Conservation (phyloP, 1,284 basidiomycete species). For the Ceratobasidium theobromae region DNA sequence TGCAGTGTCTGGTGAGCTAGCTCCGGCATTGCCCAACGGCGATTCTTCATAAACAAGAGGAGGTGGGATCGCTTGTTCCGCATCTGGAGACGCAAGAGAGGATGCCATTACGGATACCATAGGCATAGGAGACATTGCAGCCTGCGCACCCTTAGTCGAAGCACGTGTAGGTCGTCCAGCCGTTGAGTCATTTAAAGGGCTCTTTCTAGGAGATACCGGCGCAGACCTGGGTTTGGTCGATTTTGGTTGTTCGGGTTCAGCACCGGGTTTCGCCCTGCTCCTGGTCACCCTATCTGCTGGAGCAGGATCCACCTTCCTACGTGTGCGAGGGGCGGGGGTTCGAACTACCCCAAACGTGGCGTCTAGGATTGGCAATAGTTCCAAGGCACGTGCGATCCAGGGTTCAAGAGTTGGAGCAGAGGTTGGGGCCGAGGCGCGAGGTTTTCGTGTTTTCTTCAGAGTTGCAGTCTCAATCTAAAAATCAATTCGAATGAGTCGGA, state of each 20-base stretch:
- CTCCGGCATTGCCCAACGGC: not conserved
- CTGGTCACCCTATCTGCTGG: constrained; percentile 60
- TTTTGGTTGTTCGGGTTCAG: not conserved
- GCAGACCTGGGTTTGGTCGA: constrained; percentile 1
- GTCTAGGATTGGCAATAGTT: constrained; percentile 51
- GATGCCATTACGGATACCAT: not conserved
- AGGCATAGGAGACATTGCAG: too few species aligned
- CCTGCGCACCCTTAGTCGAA: not conserved
- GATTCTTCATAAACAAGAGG: too few species aligned
- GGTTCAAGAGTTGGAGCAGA: constrained; percentile 47
- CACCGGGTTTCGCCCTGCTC: constrained; percentile 43
- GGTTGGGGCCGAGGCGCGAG: constrained; percentile 48
- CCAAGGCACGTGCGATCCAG: constrained; percentile 59
- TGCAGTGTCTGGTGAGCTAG: not conserved
- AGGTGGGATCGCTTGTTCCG: not conserved
- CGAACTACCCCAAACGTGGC: constrained; percentile 38
- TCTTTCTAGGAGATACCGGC: constrained; percentile 26
- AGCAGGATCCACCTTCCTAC: constrained; percentile 37
- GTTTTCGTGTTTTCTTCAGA: constrained; percentile 71
- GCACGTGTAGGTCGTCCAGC: not conserved
- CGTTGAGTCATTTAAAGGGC: not conserved
- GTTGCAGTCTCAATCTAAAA: constrained; percentile 44
- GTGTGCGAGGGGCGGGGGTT: constrained; percentile 39
- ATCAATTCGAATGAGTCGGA: not conserved
- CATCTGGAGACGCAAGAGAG: not conserved